A percentile compares a stretch with the other conserved stretches of the same genome.
Conservation (phyloP, 2,329 filamentous ascomycete species). For the Penicillium sp. region DNA sequence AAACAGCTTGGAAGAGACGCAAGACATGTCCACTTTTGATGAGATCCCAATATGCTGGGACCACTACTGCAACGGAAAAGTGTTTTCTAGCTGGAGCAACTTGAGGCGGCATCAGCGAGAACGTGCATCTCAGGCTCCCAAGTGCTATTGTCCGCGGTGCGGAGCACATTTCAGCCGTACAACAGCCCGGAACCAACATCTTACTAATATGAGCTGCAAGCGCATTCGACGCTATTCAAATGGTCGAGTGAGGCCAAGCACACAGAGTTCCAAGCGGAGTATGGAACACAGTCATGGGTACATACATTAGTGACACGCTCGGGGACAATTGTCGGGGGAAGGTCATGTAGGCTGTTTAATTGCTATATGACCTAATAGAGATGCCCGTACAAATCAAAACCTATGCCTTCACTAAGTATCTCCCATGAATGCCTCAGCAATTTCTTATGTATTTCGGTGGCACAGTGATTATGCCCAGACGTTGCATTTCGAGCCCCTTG, state of each 20-base stretch:
- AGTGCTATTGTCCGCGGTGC: neutral
- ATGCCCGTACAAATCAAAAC: no score
- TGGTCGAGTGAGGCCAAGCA: neutral
- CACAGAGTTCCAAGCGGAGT: neutral
- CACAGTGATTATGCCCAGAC: neutral
- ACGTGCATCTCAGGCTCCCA: neutral
- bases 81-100: conserved; percentile 96
- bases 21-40: neutral
- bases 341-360: neutral
- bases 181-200: neutral
- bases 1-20: neutral
- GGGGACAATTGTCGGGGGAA: neutral
- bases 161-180: neutral
- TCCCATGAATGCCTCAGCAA: neutral
- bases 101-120: conserved; percentile 73
- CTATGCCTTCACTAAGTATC: neutral
- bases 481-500: neutral
- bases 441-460: neutral
- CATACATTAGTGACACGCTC: neutral
- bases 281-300: neutral
- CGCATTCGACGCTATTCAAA: neutral
- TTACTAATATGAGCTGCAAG: neutral
- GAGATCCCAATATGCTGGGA: conserved; percentile 68
- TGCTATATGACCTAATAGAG: neutral
- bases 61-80: conserved; percentile 89